Conservation (phyloP, 1,284 basidiomycete species). For the Volvariella volvacea region DNA sequence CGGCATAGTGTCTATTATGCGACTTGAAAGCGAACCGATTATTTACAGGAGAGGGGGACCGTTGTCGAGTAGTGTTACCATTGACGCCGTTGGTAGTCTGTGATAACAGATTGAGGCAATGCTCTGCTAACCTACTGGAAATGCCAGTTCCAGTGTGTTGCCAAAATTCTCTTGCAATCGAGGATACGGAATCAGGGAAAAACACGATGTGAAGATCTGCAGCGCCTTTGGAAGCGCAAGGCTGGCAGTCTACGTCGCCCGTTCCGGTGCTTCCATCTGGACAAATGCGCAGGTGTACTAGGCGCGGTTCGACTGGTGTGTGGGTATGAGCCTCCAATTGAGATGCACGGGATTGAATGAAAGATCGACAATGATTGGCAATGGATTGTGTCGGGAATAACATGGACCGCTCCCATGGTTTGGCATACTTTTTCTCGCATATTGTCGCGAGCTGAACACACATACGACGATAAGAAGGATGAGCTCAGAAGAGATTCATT, state of each 20-base stretch:
- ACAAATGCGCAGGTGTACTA: constrained; percentile 71
- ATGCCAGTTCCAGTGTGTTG: constrained; percentile 92
- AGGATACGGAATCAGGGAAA: constrained; percentile 61
- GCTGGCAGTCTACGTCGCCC: constrained; percentile 15
- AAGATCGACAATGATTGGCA: constrained; percentile 72
- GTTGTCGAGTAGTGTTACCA: too few species aligned
- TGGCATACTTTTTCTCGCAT: constrained; percentile 75
- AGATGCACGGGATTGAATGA: constrained; percentile 54
- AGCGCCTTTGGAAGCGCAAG: constrained; percentile 14
- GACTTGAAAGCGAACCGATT: constrained; percentile 33
- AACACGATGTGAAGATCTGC: constrained; percentile 78
- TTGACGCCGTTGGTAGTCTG: constrained; percentile 20
- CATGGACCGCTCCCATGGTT: constrained; percentile 65
- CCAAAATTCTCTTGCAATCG: constrained; percentile 89
- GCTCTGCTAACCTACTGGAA: constrained; percentile 82
- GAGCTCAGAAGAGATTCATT: constrained; percentile 3
- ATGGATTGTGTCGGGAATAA: constrained; percentile 70
- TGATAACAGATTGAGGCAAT: constrained; percentile 65
- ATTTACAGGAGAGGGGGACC: constrained; percentile 18
- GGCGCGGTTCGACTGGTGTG: constrained; percentile 46
- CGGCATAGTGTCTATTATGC: constrained; percentile 59
- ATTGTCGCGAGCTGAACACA: constrained; percentile 68
- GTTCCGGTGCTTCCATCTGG: constrained; percentile 39
- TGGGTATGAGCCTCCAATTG: constrained; percentile 18
- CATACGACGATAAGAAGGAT: neutral